Evolutionary conservation across 257 asterid species (phyloP).

Genomic region (Penstemon newberryi): DNA sequence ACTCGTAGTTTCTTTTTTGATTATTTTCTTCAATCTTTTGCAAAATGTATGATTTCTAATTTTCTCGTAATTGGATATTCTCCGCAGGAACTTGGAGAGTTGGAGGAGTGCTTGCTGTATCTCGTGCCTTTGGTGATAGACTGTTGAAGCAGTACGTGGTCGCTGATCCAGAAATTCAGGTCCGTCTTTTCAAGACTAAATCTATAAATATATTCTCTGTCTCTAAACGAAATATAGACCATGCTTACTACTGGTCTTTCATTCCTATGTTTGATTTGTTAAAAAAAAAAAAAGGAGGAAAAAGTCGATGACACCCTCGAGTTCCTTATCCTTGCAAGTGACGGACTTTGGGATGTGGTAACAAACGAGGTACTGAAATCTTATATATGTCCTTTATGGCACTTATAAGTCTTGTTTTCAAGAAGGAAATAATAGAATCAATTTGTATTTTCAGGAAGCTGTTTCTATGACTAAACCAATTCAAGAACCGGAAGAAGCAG

Average conservation of each 20-base stretch:
- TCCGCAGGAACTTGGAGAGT: constrained; percentile 94
- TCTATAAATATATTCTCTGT: neutral
- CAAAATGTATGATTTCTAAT: neutral
- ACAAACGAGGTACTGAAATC: constrained; percentile 63
- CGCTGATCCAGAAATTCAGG: constrained; percentile 97
- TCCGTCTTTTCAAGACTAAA: constrained; percentile 16
- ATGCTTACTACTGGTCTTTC: neutral
- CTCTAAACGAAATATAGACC: neutral
- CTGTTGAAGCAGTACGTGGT: constrained; percentile 86
- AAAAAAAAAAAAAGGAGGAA: constrained; percentile 56
- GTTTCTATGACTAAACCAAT: constrained; percentile 80
- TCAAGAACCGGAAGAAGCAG: constrained; percentile 86
- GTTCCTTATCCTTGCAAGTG: constrained; percentile 94
- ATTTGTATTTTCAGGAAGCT: constrained; percentile 60
- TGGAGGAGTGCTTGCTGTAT: constrained; percentile 98
- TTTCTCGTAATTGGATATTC: constrained; percentile 1
- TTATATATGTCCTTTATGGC: neutral
- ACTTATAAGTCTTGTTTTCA: neutral
- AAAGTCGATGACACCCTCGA: constrained; percentile 80
- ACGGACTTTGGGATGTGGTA: constrained; percentile 95
- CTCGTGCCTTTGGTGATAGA: constrained; percentile 97
- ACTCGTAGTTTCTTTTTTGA: neutral
- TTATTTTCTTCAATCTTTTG: neutral
- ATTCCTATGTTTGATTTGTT: neutral
- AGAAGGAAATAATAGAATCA: neutral